Conservation (phyloP, 179 eudicot genomes). For the Heliamphora pulchella region DNA sequence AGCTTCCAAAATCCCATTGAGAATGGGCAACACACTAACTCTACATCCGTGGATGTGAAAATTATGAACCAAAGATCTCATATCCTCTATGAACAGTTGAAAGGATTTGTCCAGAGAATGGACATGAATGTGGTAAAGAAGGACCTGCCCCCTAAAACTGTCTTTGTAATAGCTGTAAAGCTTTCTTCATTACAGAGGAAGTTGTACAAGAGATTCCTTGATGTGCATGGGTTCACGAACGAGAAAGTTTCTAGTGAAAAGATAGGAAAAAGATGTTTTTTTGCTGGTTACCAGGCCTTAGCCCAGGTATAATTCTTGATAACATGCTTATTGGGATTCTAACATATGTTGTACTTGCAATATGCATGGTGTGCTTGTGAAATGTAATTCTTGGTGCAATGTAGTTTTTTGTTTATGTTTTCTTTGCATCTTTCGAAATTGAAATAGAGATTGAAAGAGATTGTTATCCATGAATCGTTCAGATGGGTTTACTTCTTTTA, state of each 20-base stretch:
- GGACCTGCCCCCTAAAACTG: slow-evolving; percentile 94
- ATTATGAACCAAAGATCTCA: slow-evolving; percentile 97
- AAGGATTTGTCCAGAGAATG: slow-evolving; percentile 98
- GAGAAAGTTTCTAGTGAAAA: slow-evolving; percentile 60
- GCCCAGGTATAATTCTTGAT: slow-evolving; percentile 58
- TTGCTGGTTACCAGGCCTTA: slow-evolving; percentile 90
- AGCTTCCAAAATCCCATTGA: slow-evolving; percentile 97
- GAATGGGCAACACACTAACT: slow-evolving; percentile 93
- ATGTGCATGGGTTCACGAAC: slow-evolving; percentile 74
- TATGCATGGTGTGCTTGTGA: not conserved
- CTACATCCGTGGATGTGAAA: slow-evolving; percentile 86
- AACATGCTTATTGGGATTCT: slow-evolving; percentile 6
- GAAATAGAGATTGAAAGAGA: not conserved
- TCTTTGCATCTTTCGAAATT: not conserved
- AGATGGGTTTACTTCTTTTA: not conserved
- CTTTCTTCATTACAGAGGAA: slow-evolving; percentile 76
- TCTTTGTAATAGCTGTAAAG: slow-evolving; percentile 91
- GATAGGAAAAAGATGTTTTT: slow-evolving; percentile 50
- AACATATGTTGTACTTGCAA: not conserved
- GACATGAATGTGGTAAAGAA: slow-evolving; percentile 95
- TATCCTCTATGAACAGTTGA: slow-evolving; percentile 84
- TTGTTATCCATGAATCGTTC: not conserved
- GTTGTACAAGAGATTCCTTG: slow-evolving; percentile 77
- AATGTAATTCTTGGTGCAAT: not conserved
- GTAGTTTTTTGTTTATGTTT: not conserved